Evolutionary conservation across 257 asterid species (phyloP).

Genomic region (Rhazya stricta): DNA sequence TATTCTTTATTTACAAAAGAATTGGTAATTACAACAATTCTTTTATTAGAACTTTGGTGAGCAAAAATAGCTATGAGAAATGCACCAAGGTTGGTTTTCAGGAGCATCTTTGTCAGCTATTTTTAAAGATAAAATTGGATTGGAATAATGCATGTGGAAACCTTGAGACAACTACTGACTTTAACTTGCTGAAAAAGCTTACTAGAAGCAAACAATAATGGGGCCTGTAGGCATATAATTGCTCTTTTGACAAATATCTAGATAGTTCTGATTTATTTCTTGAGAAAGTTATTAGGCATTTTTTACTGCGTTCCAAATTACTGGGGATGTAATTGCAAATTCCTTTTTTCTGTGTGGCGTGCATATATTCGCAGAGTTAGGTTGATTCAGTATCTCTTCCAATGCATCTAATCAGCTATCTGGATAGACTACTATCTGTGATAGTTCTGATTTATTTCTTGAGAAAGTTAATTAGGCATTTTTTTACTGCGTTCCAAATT

Average conservation of each 20-base stretch:
- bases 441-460: no score
- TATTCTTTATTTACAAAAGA: background rate
- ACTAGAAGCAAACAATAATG: background rate
- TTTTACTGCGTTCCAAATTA: background rate
- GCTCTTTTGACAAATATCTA: background rate
- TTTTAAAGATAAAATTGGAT: background rate
- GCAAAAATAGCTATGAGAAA: background rate
- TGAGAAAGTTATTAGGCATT: background rate
- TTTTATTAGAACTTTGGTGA: background rate
- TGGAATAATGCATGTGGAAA: background rate
- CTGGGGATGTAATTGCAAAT: background rate
- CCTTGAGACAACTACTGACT: background rate
- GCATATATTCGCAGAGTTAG: background rate
- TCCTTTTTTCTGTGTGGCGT: no score
- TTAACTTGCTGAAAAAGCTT: background rate
- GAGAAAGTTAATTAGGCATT: no score
- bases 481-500: background rate
- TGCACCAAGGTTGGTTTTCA: background rate
- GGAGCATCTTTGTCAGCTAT: background rate
- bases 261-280: background rate
- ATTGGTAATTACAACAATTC: background rate
- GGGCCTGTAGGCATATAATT: background rate
- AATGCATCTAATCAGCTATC: background rate
- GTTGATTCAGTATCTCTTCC: background rate
- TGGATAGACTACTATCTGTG: background rate